Base-by-base conservation (phyloP, 192 early-diverging fungal species). In the Rhizophagus prolifer region DNA sequence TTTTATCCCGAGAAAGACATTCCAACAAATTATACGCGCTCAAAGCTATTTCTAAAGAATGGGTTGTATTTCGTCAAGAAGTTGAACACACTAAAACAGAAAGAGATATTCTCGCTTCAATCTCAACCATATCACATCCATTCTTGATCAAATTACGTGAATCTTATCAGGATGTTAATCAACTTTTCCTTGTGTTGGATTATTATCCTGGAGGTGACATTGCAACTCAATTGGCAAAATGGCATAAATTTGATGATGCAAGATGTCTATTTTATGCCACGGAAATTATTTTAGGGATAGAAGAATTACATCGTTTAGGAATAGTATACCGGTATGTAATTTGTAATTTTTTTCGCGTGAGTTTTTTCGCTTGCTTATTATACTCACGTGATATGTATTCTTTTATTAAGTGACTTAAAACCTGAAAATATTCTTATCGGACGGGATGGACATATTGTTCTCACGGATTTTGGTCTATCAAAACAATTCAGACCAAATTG, bases 391-490 rank as follows among this genome's bases (percentile, higher is more conserved):
- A 21, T n/a, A 19, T 44, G 19, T 46, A 0, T 7, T 38, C 65
- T 25, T 10, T n/a, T 38, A 38, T 73, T 58, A 58, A 84, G 95
- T 61, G 95, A 94, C 74, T 76, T 90, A 41, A 95, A 95, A 82
- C 92, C 92, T 12, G 92, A 92, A 71, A 92, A 92, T 79, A 88
- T 91, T 60, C 80, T 95, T 5, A 78, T 97, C 4, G 90, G 90
- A 54, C 73, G 79, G 1, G 89, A 92, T 25, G 96, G 96, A n/a
- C 95, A 97, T 76, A 81, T 97, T 21, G 86, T 95, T 10, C 82
- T 98, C 61, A 97, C 96, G 1, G 97, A 98, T 77, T 99, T 98
- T 87, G 96, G 97, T 4, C 86, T 98, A 5, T 92, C 91, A 31
- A 98, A 98, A 82, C 94, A 86, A 76, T 88, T 87, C 60, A 23